Conservation (phyloP, 2,329 filamentous ascomycete species). For the Apiospora rasikravindrae region DNA sequence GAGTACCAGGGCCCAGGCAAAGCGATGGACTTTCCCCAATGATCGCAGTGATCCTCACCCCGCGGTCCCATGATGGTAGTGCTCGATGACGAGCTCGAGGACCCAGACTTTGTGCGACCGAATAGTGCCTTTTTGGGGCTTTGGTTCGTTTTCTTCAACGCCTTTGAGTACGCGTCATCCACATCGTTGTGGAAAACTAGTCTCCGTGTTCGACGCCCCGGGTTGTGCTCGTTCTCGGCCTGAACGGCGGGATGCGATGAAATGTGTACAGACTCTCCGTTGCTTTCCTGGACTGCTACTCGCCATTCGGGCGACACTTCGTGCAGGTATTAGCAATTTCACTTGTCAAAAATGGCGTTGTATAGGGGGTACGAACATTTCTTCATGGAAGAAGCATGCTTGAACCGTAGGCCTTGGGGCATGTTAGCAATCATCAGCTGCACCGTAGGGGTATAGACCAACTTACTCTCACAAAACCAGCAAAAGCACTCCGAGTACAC, state of each 20-base stretch:
- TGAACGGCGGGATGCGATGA: constrained; percentile 20
- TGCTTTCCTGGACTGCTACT: background rate
- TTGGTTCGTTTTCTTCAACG: constrained; percentile 19
- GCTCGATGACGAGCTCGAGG: constrained; percentile 5
- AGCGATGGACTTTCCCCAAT: constrained; percentile 20
- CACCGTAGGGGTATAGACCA: too few species aligned
- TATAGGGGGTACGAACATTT: constrained; percentile 1
- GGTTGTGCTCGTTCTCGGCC: constrained; percentile 15
- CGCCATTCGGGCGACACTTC: background rate
- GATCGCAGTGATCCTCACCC: constrained; percentile 16
- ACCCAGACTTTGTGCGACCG: background rate
- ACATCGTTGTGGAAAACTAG: constrained; percentile 23
- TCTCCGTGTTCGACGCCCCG: constrained; percentile 1
- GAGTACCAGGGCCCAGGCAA: constrained; percentile 22
- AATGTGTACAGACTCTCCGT: constrained; percentile 16
- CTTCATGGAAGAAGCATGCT: constrained; percentile 9
- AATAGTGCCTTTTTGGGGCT: constrained; percentile 17
- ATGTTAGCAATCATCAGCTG: background rate
- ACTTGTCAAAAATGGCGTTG: background rate
- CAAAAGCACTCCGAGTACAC: constrained; percentile 76
- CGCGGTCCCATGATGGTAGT: constrained; percentile 18
- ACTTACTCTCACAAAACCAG: constrained; percentile 75
- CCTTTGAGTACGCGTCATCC: constrained; percentile 10
- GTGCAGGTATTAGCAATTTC: background rate
- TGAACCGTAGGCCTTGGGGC: constrained; percentile 17